A percentile compares a stretch with the other conserved stretches of the same genome.
These are phyloP conservation scores for Neonectria hederae DNA, from an alignment of 2,329 filamentous ascomycete species.

Conservation along the genomic window DNA sequence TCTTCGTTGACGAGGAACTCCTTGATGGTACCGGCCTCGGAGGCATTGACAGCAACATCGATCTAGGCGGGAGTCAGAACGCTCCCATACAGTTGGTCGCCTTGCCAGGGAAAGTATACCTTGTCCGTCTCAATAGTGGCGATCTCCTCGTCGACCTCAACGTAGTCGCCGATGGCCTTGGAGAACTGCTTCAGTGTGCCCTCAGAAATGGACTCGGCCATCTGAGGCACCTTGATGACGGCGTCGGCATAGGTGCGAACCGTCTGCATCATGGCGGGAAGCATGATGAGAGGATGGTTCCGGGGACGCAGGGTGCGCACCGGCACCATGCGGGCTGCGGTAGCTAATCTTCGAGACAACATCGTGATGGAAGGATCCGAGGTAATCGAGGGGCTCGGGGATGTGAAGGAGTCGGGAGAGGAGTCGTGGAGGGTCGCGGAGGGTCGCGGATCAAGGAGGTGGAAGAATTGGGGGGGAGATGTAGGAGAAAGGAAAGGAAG, in stretches of 20 bases:
- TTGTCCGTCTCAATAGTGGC: constrained; percentile 99
- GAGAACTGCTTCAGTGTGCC: constrained; percentile 96
- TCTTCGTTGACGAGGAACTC: constrained; percentile 93
- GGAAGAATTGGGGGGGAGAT: background rate
- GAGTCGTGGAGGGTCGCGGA: background rate
- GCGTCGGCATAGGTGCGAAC: constrained; percentile 78
- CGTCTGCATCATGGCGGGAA: constrained; percentile 63
- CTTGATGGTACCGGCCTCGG: constrained; percentile 88
- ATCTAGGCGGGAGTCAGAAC: constrained; percentile 65
- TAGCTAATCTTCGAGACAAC: constrained; percentile 56
- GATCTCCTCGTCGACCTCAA: constrained; percentile 96
- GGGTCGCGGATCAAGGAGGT: background rate
- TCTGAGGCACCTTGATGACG: constrained; percentile 92
- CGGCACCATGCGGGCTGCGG: constrained; percentile 55
- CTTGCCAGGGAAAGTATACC: constrained; percentile 57
- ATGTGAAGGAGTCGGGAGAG: background rate
- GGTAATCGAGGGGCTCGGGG: background rate
- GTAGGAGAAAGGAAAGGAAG: background rate
- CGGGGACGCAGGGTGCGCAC: constrained; percentile 50
- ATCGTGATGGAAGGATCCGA: constrained; percentile 42
- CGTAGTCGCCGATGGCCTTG: constrained; percentile 91
- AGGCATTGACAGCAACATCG: constrained; percentile 95
- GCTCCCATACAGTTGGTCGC: background rate
- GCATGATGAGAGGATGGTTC: constrained; percentile 48
- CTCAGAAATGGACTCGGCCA: constrained; percentile 99